Evolutionary conservation across 495 filamentous ascomycete genomes (phyloP).

Genomic region (Neurospora sp.): DNA sequence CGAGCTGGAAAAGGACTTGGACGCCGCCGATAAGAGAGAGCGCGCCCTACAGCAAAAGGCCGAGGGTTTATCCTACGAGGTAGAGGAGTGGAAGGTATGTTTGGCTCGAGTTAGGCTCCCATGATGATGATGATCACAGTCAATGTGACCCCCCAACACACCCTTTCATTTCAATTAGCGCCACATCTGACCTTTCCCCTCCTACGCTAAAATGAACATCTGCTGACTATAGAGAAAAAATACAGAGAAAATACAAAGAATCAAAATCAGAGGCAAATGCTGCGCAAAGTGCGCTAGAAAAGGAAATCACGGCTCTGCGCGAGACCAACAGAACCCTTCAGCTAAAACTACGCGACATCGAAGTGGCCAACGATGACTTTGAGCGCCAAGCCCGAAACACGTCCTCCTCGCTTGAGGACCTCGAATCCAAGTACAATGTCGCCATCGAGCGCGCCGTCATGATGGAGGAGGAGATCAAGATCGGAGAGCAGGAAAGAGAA

Average conservation of each 20-base stretch:
- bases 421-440: constrained; percentile 94
- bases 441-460: constrained; percentile 86
- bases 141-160: not conserved
- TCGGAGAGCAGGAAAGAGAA: constrained; percentile 86
- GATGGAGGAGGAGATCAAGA: constrained; percentile 87
- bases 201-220: not conserved
- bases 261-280: constrained; percentile 74
- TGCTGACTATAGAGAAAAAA: not conserved
- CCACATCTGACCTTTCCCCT: not conserved
- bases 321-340: constrained; percentile 74
- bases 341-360: constrained; percentile 80
- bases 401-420: constrained; percentile 86
- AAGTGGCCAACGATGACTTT: constrained; percentile 96
- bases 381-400: constrained; percentile 92
- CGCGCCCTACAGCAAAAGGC: constrained; percentile 75
- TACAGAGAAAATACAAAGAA: constrained; percentile 89
- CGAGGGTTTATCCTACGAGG: constrained; percentile 74
- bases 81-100: constrained; percentile 95
- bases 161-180: not conserved
- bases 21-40: constrained; percentile 90
- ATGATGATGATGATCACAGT: not conserved
- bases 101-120: not conserved
- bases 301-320: constrained; percentile 86
- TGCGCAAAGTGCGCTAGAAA: constrained; percentile 81
- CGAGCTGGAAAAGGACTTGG: constrained; percentile 93